Evolutionary conservation across 306 rosid species (phyloP).

Genomic region (Alnus glutinosa): DNA sequence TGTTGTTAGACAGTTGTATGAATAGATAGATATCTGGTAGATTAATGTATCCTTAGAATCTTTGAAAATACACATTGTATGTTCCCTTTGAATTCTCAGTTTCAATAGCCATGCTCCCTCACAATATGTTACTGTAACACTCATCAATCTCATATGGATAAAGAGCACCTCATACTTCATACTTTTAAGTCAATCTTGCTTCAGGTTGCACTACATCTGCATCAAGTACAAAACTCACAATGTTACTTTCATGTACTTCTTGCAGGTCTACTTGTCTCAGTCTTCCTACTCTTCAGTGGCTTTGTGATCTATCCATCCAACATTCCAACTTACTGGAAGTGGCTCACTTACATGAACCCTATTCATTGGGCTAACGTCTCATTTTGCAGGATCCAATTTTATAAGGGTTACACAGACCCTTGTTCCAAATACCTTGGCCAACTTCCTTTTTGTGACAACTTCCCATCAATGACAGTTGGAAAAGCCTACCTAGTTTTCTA

Average conservation of each 20-base stretch:
- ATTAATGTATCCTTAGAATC: neutral
- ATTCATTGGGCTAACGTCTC: conserved; percentile 21
- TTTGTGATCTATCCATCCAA: conserved; percentile 19
- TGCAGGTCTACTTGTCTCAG: conserved; percentile 15
- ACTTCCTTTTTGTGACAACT: conserved; percentile 7
- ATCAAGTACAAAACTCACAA: neutral
- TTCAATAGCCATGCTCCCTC: neutral
- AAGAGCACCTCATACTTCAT: neutral
- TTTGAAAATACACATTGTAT: neutral
- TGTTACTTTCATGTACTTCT: neutral
- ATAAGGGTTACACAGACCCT: conserved; percentile 4
- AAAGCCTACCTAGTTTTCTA: conserved; percentile 7
- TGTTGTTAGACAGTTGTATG: neutral
- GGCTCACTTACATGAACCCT: conserved; percentile 3
- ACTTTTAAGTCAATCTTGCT: neutral
- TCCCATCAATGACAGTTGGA: conserved; percentile 5
- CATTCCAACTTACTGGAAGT: conserved; percentile 17
- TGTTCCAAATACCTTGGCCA: conserved; percentile 4
- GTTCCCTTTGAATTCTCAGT: neutral
- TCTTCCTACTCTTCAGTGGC: conserved; percentile 20
- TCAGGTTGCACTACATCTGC: neutral
- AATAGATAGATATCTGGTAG: neutral
- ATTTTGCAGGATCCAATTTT: conserved; percentile 11
- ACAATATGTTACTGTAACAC: neutral
- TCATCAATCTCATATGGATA: neutral